Conservation (phyloP, 176 grass and related monocot genomes). For the Coix lacrymajobi region DNA sequence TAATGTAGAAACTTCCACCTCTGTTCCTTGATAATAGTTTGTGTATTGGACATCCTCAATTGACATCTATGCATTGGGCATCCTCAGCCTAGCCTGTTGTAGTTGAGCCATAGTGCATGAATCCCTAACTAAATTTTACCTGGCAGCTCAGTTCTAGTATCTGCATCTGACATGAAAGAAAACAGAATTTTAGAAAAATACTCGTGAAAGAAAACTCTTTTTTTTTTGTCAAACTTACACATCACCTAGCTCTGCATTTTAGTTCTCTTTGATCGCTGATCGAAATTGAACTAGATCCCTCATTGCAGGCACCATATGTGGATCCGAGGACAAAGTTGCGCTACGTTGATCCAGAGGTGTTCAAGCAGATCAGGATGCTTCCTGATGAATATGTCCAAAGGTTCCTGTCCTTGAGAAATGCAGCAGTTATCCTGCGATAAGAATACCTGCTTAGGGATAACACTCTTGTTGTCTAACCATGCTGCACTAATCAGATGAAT, state of each 20-base stretch:
- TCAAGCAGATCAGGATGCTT: constrained; percentile 80
- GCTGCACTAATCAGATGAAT: neutral
- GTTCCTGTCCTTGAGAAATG: constrained; percentile 79
- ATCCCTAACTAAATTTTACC: neutral
- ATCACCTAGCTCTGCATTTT: neutral
- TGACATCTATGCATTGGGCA: neutral
- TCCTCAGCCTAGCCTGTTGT: neutral
- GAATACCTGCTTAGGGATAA: neutral
- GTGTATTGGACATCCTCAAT: neutral
- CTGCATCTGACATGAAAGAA: neutral
- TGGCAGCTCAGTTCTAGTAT: neutral
- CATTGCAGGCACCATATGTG: constrained; percentile 66
- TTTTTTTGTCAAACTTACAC: neutral
- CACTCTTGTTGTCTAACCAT: neutral
- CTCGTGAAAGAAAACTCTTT: too few relatives aligned
- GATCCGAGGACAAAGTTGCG: constrained; percentile 90
- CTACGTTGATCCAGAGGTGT: constrained; percentile 70
- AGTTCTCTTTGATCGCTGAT: neutral
- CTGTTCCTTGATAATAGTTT: neutral
- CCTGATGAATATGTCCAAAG: constrained; percentile 73
- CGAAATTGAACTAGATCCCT: neutral
- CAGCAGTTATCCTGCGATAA: constrained; percentile 59
- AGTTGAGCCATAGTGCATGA: too few relatives aligned
- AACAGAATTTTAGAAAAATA: neutral
- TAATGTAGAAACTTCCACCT: neutral